Conservation (phyloP, 2,329 filamentous ascomycete genomes). For the Colletotrichum chrysophilum region DNA sequence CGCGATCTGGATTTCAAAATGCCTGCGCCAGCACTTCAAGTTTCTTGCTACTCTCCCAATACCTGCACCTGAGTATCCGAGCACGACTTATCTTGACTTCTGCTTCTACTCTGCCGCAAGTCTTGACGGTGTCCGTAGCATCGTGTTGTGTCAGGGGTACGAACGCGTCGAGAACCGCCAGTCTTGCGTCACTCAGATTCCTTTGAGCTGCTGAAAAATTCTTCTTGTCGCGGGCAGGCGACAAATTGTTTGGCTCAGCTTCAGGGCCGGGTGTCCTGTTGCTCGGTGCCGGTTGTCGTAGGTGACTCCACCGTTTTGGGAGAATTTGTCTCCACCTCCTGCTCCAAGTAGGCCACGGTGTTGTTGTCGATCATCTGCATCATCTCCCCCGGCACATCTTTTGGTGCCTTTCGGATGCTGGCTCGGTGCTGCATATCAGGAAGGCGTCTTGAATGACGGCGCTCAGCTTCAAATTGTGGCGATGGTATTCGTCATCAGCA, state of each 20-base stretch:
- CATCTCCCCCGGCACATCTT: background rate
- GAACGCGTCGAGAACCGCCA: background rate
- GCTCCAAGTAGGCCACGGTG: background rate
- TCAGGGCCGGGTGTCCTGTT: too few species aligned
- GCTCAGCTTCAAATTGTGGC: background rate
- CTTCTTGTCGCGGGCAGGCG: background rate
- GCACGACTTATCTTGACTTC: background rate
- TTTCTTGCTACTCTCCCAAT: background rate
- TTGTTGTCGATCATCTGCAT: background rate
- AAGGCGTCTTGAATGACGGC: background rate
- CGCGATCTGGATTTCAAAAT: background rate
- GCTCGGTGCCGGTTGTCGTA: too few species aligned
- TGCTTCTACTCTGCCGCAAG: background rate
- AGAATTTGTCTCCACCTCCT: too few species aligned
- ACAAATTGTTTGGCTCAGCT: background rate
- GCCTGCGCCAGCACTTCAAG: background rate
- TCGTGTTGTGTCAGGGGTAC: background rate
- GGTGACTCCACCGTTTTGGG: too few species aligned
- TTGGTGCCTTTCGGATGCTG: background rate
- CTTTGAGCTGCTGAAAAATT: background rate
- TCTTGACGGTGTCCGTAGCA: background rate
- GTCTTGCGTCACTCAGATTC: background rate
- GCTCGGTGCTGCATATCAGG: too few species aligned
- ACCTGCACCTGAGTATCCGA: fast-evolving
- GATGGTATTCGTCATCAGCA: too few species aligned